Evolutionary conservation across 2,329 filamentous ascomycete species (phyloP), one percentile per base, ranked within the genome.

Genomic region (Colletotrichum musae): DNA sequence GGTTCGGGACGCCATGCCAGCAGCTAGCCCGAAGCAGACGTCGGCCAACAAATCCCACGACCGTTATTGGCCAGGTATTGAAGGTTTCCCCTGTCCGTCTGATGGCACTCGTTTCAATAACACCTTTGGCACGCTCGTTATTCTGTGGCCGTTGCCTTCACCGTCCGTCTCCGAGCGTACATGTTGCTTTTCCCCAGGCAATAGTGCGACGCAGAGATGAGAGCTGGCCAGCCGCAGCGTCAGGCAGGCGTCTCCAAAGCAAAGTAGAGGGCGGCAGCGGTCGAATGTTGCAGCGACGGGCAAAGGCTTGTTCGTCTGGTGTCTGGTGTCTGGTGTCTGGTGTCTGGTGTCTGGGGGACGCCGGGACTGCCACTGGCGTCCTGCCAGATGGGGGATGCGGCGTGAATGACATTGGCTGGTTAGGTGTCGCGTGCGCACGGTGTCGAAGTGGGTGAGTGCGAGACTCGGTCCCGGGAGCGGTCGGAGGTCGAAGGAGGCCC

Each of bases 1-100:
- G 57, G 68, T 68, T 62, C 67, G 67, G 67, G 62, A 70, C 63
- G 67, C 57, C 28, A 43, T 66, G 51, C 61, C 56, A 67, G 45
- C 48, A 39, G 21, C 63, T 70, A 70, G 48, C 63, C 64, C 41
- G 64, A 68, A 62, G 51, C 54, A 58, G 63, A 24, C 21, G 41
- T 6, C 15, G 45, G 45, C 52, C 57, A 68, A 54, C 53, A 39
- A 57, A 67, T 61, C 16, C 39, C n/a, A 15, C 24, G 28, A 18
- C 48, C 45, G 53, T 39, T 18, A 68, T 63, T 68, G 68, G 67
- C 45, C 43, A 16, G 24, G 43, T 16, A n/a, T 56, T 53, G 26
- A 52, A 60, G 67, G 32, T 57, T 57, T 70, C 51, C 51, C 45
- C 58, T 60, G 53, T 9, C 52, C 45, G 56, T 39, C 16, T 50